Evolutionary conservation across 2,329 filamentous ascomycete species (phyloP), one percentile per base, ranked within the genome.

Genomic region (Sclerotinia minor): DNA sequence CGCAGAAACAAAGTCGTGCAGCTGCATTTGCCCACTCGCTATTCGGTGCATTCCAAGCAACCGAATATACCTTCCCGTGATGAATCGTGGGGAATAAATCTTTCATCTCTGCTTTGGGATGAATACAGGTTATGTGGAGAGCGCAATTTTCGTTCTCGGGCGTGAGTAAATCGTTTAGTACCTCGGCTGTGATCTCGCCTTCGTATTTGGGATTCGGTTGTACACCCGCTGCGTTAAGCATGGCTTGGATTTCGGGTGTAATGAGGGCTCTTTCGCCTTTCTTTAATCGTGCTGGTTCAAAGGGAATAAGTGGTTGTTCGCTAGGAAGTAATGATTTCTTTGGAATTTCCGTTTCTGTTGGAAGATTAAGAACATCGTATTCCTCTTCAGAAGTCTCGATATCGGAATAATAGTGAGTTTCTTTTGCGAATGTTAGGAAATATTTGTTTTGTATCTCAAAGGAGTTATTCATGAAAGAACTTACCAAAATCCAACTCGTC

Each of bases 161-260:
- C 2, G 47, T 52, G 6, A 32, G 6, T 1, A 60, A n/a, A 2
- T 60, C 55, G 2, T 49, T 35, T 2, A 67, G n/a, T 0, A 59
- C 32, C 6, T 67, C 54, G 9, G 57, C 45, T 4, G 54, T 67
- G 19, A 67, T 60, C n/a, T 67, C 64, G 0, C 64, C 64, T 13
- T 52, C 26, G 45, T 67, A 67, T 8, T 67, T 67, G 9, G 54
- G 64, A 19, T 67, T 67, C 15, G 54, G 54, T 19, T 52, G 29
- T 0, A 67, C 29, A 6, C 54, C 54, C 0, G 54, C 44, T 5
- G n/a, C 5, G 15, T 50, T 19, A 1, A 60, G 32, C 17, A 60
- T n/a, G 0, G 44, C 44, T 61, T 52, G 64, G 9, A 67, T 59
- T 11, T 67, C 29, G 2, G 54, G 54, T 8, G 64, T 49, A 2